Evolutionary conservation across 768 basidiomycete species (phyloP).

Genomic region (Bullera alba): DNA sequence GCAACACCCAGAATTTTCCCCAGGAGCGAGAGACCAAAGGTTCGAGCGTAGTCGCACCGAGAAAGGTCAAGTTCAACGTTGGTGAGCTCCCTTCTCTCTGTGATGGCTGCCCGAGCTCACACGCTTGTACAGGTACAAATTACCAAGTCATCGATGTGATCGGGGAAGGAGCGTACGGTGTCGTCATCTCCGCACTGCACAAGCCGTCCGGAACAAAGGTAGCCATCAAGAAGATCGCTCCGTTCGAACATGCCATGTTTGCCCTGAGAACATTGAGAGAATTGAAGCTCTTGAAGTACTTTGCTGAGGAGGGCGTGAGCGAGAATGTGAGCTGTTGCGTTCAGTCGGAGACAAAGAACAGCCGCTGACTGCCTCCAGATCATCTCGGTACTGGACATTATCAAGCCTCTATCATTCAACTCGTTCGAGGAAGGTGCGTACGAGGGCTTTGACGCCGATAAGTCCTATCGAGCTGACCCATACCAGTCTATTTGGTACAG

Average conservation of each 20-base stretch:
- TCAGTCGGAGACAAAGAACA: constrained; percentile 14
- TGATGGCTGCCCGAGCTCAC: background rate
- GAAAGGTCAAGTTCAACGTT: constrained; percentile 38
- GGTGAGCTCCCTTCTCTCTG: constrained; percentile 21
- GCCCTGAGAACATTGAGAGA: constrained; percentile 80
- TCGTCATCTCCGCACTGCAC: constrained; percentile 90
- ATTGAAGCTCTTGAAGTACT: constrained; percentile 67
- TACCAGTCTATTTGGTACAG: constrained; percentile 56
- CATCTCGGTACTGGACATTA: constrained; percentile 81
- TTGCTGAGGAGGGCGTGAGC: constrained; percentile 32
- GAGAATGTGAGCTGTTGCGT: constrained; percentile 35
- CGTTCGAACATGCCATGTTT: constrained; percentile 94
- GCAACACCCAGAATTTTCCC: background rate
- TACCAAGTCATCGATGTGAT: constrained; percentile 44
- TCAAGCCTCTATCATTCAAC: constrained; percentile 73
- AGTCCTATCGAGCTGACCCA: constrained; percentile 30
- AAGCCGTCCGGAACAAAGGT: constrained; percentile 80
- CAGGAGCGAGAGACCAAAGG: constrained; percentile 35
- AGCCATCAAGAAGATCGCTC: constrained; percentile 93
- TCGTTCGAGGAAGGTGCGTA: constrained; percentile 69
- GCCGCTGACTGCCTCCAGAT: constrained; percentile 52
- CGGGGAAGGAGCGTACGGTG: constrained; percentile 69
- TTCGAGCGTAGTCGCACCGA: constrained; percentile 22
- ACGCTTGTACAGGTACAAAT: constrained; percentile 16
- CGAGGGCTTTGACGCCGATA: constrained; percentile 51